These are phyloP conservation scores for Candida sakaeoensis DNA, from an alignment of 805 yeast genomes.

Conservation along the genomic window DNA sequence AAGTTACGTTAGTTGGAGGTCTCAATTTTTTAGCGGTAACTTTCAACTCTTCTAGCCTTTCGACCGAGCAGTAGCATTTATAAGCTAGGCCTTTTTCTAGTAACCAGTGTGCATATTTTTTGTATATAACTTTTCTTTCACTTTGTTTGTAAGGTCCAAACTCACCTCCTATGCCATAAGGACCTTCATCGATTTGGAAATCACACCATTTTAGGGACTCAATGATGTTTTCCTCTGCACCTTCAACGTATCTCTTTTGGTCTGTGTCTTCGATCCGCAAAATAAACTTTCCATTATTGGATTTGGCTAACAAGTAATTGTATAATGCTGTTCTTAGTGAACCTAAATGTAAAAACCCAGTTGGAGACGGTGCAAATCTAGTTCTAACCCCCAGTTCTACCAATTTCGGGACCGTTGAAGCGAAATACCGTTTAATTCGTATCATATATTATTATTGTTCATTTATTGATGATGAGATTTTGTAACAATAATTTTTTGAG, in stretches of 20 bases:
- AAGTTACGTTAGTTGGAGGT: slow-evolving; percentile 90
- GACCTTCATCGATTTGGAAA: slow-evolving; percentile 78
- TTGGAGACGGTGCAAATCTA: slow-evolving; percentile 97
- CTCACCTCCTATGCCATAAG: slow-evolving; percentile 46
- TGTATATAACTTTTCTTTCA: slow-evolving; percentile 66
- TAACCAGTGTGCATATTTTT: slow-evolving; percentile 52
- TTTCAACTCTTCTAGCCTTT: slow-evolving; percentile 62
- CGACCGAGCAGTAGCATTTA: slow-evolving; percentile 81
- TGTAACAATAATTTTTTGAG: too few relatives aligned
- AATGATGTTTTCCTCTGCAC: slow-evolving; percentile 80
- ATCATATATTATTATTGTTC: slow-evolving; percentile 26
- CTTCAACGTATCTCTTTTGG: slow-evolving; percentile 67
- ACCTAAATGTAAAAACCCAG: slow-evolving; percentile 92
- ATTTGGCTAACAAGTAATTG: slow-evolving; percentile 75
- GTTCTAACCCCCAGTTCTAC: slow-evolving; percentile 61
- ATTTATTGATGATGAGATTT: not conserved
- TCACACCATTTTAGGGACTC: slow-evolving; percentile 77
- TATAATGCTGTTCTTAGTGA: slow-evolving; percentile 90
- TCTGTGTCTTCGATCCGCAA: slow-evolving; percentile 93
- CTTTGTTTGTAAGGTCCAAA: slow-evolving; percentile 84
- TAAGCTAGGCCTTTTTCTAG: slow-evolving; percentile 73
- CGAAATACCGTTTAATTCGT: slow-evolving; percentile 14
- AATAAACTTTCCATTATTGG: slow-evolving; percentile 74
- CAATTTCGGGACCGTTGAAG: slow-evolving; percentile 15
- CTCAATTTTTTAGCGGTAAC: slow-evolving; percentile 68